Base-by-base conservation (phyloP, 2,329 filamentous ascomycete genomes). In the Xenoacremonium recifei region DNA sequence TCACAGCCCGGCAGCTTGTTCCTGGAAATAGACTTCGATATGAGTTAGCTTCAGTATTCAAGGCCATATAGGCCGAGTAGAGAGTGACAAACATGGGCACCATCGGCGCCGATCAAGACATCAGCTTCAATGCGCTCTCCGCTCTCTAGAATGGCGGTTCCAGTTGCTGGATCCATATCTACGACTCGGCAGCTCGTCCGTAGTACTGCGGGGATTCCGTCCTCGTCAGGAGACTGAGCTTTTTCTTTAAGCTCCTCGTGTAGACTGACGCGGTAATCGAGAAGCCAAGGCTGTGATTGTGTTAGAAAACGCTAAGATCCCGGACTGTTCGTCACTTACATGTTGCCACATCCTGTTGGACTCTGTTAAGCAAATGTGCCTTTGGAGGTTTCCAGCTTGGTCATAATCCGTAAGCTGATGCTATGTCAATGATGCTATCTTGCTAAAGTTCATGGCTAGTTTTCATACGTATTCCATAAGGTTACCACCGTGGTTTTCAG, bases 81-180 rank as follows among this genome's bases (percentile, higher is more conserved):
- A n/a, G n/a, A n/a, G n/a, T n/a, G n/a, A 29, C 61, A 60, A 30
- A 69, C 70, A 50, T 71, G 66, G 3, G 79, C 74, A 0, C 78
- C 78, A 47, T 81, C 77, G 1, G 76, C 77, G 3, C 75, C 77
- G 4, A 81, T 48, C 3, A 81, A 50, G 1, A 81, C 44, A 47
- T 82, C 76, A 4, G 70, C 73, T 2, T 64, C 48, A 7, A 74
- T 51, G 2, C 51, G 53, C 0, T 66, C 59, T 0, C 76, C 77
- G 32, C 70, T 64, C 4, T 69, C 68, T 2, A 80, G 65, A 2
- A 60, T 68, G 1, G 80, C 49, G 0, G 60, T 68, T 1, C 65
- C 71, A 3, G 54, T 58, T 1, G 61, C 42, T 0, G 67, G 50
- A 38, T 78, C 66, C 0, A 77, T 68, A 20, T 67, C 60, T 0